Evolutionary conservation across 2,329 filamentous ascomycete genomes (phyloP).

Genomic region (Davidsoniella australis): DNA sequence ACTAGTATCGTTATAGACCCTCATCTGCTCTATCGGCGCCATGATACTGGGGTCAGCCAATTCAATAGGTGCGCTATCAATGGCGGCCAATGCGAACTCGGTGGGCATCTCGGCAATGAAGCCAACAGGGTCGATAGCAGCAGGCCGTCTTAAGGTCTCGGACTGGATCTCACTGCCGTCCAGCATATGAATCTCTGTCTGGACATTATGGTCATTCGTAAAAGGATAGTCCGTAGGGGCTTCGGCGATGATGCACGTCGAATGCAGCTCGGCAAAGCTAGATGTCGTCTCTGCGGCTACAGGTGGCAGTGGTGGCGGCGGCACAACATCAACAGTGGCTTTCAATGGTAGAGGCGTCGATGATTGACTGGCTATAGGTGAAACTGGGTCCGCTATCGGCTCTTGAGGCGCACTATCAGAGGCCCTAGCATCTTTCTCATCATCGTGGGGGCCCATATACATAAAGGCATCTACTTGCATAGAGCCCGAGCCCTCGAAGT

Average conservation of each 20-base stretch:
- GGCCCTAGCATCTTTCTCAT: conserved; percentile 17
- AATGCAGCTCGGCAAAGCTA: too few relatives aligned
- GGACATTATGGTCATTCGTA: neutral
- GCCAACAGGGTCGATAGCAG: conserved; percentile 24
- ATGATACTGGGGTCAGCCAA: conserved; percentile 24
- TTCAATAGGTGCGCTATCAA: conserved; percentile 30
- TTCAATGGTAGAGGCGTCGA: conserved; percentile 2
- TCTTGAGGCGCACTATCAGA: neutral
- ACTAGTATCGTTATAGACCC: neutral
- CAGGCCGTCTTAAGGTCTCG: conserved; percentile 13
- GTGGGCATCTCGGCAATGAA: conserved; percentile 31
- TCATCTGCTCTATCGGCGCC: conserved; percentile 19
- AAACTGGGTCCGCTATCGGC: neutral
- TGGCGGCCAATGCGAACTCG: conserved; percentile 23
- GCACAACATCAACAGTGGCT: neutral
- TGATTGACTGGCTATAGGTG: conserved; percentile 4
- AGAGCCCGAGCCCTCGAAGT: conserved; percentile 22
- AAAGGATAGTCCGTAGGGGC: too few relatives aligned
- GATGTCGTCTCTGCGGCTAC: conserved; percentile 2
- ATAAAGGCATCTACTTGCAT: conserved; percentile 37
- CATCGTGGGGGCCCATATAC: conserved; percentile 30
- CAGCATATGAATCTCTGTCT: conserved; percentile 19
- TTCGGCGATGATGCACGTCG: too few relatives aligned
- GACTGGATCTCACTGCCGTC: conserved; percentile 20
- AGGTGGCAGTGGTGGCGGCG: neutral